Conservation (phyloP, 2,329 filamentous ascomycete species). For the Monosporascus cannonballus region DNA sequence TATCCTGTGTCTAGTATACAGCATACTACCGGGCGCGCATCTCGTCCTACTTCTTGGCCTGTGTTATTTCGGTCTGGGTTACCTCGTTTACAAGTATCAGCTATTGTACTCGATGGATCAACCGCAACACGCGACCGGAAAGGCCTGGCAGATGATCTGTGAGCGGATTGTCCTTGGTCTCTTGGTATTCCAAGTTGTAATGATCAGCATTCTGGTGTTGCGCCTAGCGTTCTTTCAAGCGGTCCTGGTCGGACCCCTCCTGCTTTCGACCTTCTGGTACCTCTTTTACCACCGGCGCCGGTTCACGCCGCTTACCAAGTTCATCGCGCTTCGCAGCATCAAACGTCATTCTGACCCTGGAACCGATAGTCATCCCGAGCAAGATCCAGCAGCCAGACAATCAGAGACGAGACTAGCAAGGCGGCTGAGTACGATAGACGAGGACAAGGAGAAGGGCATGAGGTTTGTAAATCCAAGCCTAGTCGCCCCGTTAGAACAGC, state of each 20-base stretch:
- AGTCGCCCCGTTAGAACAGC: constrained; percentile 58
- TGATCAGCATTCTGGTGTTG: constrained; percentile 78
- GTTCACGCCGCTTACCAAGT: constrained; percentile 84
- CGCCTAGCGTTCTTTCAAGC: constrained; percentile 68
- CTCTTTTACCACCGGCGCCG: constrained; percentile 72
- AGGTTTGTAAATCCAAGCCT: constrained; percentile 74
- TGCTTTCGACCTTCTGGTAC: constrained; percentile 82
- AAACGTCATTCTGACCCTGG: constrained; percentile 53
- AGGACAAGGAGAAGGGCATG: constrained; percentile 62
- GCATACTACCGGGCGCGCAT: constrained; percentile 73
- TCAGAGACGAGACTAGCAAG: constrained; percentile 35
- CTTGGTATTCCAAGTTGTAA: constrained; percentile 83
- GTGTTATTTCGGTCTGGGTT: constrained; percentile 75
- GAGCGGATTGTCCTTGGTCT: constrained; percentile 83
- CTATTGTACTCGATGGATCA: constrained; percentile 98
- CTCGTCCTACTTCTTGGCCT: constrained; percentile 76
- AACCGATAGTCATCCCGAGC: constrained; percentile 36
- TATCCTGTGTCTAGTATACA: constrained; percentile 94
- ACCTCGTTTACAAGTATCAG: constrained; percentile 95
- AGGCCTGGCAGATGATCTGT: constrained; percentile 95
- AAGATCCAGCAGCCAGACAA: constrained; percentile 26
- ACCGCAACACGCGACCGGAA: constrained; percentile 85
- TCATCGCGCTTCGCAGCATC: constrained; percentile 87
- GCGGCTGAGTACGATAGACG: constrained; percentile 62
- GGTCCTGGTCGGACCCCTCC: constrained; percentile 66